Base-by-base conservation (phyloP, 2,329 filamentous ascomycete species). In the Diaporthe helianthi region DNA sequence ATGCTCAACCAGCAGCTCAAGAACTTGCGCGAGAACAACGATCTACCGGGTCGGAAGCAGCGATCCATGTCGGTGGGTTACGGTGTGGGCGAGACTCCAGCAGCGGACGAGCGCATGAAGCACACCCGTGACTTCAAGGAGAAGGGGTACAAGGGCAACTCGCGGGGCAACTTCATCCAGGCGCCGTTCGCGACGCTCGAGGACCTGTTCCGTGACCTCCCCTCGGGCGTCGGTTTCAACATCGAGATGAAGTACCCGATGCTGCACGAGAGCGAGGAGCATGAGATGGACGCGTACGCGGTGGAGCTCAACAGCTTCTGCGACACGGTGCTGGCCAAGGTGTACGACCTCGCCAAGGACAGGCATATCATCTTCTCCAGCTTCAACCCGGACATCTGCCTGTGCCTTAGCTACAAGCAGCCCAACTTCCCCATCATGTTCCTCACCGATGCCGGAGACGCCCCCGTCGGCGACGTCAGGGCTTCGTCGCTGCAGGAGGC, bases 221-320 rank as follows among this genome's bases (percentile, higher is more conserved):
- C 94, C 0, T 87, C 92, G 72, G 85, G 88, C 17, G 92, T 97
- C 26, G 94, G 96, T 17, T 99, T 99, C 86, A 98, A 99, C 80
- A 97, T 99, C 74, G 96, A 99, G 83, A 92, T 99, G 87, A 98
- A 99, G 81, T 99, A 99, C 78, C 96, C 96, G 6, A 98, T 98
- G 94, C 88, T 99, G 51, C 92, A 95, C 78, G 97, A 99, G 83
- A 93, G 90, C 69, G 93, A 98, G 79, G 93, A 97, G 78, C 92
- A 98, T 73, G 93, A 97, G 74, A 98, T 98, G 94, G 95, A 98
- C 78, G 92, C 93, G 3, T 97, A 97, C 77, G 94, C 93, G 0
- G 93, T 98, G 55, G 96, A 99, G 81, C 87, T 98, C 74, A 98
- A 98, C 81, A 93, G 92, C 1, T 99, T 98, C 79, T 95, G 97